A percentile compares a stretch with the other conserved stretches of the same genome.
Evolutionary conservation across 306 rosid genomes (phyloP).

Genomic region (Hylodesmum podocarpum): DNA sequence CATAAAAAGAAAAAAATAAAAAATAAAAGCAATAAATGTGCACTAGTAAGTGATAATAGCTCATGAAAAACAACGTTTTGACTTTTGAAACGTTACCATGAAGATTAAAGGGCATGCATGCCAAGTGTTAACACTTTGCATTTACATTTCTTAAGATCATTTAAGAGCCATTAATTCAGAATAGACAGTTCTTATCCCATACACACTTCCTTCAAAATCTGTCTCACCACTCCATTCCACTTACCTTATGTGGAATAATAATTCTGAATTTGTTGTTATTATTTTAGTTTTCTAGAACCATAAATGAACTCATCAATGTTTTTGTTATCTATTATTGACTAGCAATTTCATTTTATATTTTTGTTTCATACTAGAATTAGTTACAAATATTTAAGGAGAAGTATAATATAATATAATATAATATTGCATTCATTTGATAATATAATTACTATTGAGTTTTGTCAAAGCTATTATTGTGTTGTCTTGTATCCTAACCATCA

Average conservation of each 20-base stretch:
- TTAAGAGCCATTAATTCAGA: too few relatives aligned
- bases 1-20: too few relatives aligned
- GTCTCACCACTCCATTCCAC: too few relatives aligned
- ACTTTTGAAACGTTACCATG: not conserved
- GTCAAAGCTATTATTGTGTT: not conserved
- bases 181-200: too few relatives aligned
- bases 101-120: not conserved
- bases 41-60: not conserved
- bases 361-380: not conserved
- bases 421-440: not conserved
- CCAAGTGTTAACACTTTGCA: not conserved
- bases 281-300: too few relatives aligned
- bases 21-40: too few relatives aligned
- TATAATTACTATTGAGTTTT: not conserved
- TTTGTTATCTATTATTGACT: not conserved
- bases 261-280: too few relatives aligned
- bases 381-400: not conserved
- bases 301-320: too few relatives aligned
- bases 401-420: not conserved
- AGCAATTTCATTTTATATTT: not conserved
- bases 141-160: not conserved
- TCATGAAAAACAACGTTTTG: not conserved
- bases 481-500: constrained; percentile 3
- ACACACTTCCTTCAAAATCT: too few relatives aligned
- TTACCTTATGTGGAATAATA: too few relatives aligned